Base-by-base conservation (phyloP, 2,329 filamentous ascomycete genomes). In the Trichoderma oligosporum region DNA sequence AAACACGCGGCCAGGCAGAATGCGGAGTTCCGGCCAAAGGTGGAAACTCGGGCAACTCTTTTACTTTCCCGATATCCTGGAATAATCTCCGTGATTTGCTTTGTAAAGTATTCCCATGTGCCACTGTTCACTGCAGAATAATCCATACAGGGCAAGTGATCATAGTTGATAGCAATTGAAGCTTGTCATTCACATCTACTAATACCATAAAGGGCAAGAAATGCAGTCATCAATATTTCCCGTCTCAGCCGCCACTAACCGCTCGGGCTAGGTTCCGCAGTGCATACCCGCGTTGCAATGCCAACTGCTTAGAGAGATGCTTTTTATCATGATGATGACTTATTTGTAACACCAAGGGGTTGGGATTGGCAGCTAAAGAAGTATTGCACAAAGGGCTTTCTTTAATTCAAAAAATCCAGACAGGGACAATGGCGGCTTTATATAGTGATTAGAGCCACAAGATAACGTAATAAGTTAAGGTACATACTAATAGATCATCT, bases 211-310 rank as follows among this genome's bases (percentile, higher is more conserved):
- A 52, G 16, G 48, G 51, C 33, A 35, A 55, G 31, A 35, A 4
- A n/a, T 27, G 18, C 33, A 31, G 31, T 55, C 51, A 55, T 55
- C 51, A 46, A 14, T 14, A 36, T 46, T 22, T 20, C 47, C 51
- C 51, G 46, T 46, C 41, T 55, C 41, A 55, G 41, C 51, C 51
- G 51, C 22, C 12, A 31, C 33, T 55, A 46, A 41, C 51, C 51
- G 51, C 22, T 46, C 51, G 18, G 27, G 39, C 41, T 45, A n/a
- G 27, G 11, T 24, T 54, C 47, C 41, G 20, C 7, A 11, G 41
- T 44, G 38, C 8, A 22, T 18, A 41, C 38, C 16, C 18, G 38
- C 41, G 8, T 27, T 29, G 14, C 9, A 25, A 45, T 11, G 18
- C 9, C 36, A 8, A 24, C 25, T 9, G 27, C 35, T 36, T 36